Evolutionary conservation across 1,284 basidiomycete genomes (phyloP), one percentile per base, ranked within the genome.

Genomic region (Ustilago crameri): DNA sequence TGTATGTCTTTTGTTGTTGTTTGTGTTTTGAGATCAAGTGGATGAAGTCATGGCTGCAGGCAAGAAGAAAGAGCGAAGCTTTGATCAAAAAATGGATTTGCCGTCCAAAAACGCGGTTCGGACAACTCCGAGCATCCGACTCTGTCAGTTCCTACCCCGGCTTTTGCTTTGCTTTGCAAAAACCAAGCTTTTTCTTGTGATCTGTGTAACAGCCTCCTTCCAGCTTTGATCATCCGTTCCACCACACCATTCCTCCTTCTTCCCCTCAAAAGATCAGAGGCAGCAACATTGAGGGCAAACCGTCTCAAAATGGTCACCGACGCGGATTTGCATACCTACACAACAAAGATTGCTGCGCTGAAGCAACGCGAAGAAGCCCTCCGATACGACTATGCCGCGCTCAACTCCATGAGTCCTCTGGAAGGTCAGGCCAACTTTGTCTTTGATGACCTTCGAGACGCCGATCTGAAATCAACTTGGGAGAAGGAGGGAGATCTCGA

Each of bases 311-410:
- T 56, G 53, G 23, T 58, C 1, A 26, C 42, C 5, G 10, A 42
- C 22, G 5, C 41, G 1, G 41, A 45, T n/a, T 34, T 58, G 9
- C 43, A 61, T 3, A 24, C 68, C n/a, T 48, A 71, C 26, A 2
- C 18, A 3, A 30, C 56, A 24, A 44, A 46, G 4, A 62, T 71
- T 2, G 50, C 50, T 20, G 49, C 49, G 9, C 54, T 75, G 37
- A 73, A 66, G 34, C 26, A 40, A 14, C 43, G 46, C 20, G 74
- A 75, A 46, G 41, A 51, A 27, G 43, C 50, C 22, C 26, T 62
- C 23, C 61, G 74, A 44, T 75, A 73, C 49, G 74, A 75, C 55
- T 58, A 68, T 54, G 64, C 46, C 26, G 59, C 62, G 0, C 47
- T 67, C 5, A 26, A 48, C 20, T 45, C 35, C 24, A 57, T 68